These are phyloP conservation scores for Trichoderma guizhouense DNA, from an alignment of 2,329 filamentous ascomycete species.

Conservation along the genomic window DNA sequence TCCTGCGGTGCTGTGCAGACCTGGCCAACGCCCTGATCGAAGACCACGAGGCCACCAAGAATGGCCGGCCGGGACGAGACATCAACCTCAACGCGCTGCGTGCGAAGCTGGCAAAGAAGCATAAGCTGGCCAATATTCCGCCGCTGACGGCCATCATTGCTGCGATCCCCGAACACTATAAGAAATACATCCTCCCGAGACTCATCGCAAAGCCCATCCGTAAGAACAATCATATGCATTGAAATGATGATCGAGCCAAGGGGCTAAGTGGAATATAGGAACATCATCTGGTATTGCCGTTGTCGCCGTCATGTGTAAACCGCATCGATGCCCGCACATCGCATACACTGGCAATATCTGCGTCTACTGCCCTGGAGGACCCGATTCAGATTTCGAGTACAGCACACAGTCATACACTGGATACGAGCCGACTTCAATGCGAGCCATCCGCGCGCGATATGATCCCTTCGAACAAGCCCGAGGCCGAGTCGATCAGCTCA, in stretches of 20 bases:
- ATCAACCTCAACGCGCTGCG: slow-evolving; percentile 89
- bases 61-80: slow-evolving; percentile 74
- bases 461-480: slow-evolving; percentile 97
- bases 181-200: slow-evolving; percentile 97
- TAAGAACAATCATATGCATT: slow-evolving; percentile 32
- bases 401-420: slow-evolving; percentile 98
- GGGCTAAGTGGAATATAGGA: slow-evolving; percentile 43
- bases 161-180: slow-evolving; percentile 98
- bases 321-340: slow-evolving; percentile 94
- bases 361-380: slow-evolving; percentile 96
- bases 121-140: slow-evolving; percentile 81
- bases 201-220: slow-evolving; percentile 95
- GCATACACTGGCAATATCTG: slow-evolving; percentile 98
- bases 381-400: slow-evolving; percentile 98
- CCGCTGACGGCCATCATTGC: slow-evolving; percentile 96
- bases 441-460: slow-evolving; percentile 92
- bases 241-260: not conserved
- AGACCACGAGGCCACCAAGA: slow-evolving; percentile 79
- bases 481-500: slow-evolving; percentile 94
- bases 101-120: slow-evolving; percentile 86
- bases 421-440: slow-evolving; percentile 98
- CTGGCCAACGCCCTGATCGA: slow-evolving; percentile 92
- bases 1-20: slow-evolving; percentile 89
- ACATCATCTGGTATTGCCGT: slow-evolving; percentile 97
- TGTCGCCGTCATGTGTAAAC: slow-evolving; percentile 99